These are phyloP conservation scores for Guyanaporus albipodus DNA, from an alignment of 768 basidiomycete genomes.

Conservation along the genomic window DNA sequence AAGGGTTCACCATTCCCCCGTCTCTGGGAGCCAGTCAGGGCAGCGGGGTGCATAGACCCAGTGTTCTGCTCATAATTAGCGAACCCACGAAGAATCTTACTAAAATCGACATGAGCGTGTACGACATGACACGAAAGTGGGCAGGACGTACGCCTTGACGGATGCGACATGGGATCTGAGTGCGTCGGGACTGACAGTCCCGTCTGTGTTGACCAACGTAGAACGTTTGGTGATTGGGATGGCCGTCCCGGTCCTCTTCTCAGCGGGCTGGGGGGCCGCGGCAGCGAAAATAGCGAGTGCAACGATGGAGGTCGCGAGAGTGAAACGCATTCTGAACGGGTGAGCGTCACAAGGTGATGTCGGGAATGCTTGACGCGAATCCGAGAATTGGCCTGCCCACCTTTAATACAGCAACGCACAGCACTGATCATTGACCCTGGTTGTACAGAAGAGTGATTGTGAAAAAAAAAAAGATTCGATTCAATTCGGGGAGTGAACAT, in stretches of 20 bases:
- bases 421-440: no score
- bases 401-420: no score
- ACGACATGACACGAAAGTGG: neutral
- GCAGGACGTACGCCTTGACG: slow-evolving; percentile 7
- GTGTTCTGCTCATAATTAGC: slow-evolving; percentile 9
- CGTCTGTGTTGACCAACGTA: slow-evolving; percentile 3
- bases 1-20: neutral
- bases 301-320: slow-evolving; percentile 3
- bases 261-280: slow-evolving; percentile 6
- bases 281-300: slow-evolving; percentile 4
- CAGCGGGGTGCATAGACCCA: slow-evolving; percentile 1
- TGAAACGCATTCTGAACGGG: slow-evolving; percentile 9
- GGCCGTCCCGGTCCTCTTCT: neutral
- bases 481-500: no score
- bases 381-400: no score
- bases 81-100: slow-evolving; percentile 6
- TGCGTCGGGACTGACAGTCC: slow-evolving; percentile 1
- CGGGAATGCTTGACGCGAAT: no score
- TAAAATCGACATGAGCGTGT: neutral
- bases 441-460: no score
- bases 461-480: no score
- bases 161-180: slow-evolving; percentile 7
- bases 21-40: neutral
- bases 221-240: slow-evolving; percentile 12
- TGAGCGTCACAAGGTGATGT: no score